phyloP scores from a whole-genome alignment of 1,284 basidiomycete genomes.

The Apiotrichum montevideense region DNA sequence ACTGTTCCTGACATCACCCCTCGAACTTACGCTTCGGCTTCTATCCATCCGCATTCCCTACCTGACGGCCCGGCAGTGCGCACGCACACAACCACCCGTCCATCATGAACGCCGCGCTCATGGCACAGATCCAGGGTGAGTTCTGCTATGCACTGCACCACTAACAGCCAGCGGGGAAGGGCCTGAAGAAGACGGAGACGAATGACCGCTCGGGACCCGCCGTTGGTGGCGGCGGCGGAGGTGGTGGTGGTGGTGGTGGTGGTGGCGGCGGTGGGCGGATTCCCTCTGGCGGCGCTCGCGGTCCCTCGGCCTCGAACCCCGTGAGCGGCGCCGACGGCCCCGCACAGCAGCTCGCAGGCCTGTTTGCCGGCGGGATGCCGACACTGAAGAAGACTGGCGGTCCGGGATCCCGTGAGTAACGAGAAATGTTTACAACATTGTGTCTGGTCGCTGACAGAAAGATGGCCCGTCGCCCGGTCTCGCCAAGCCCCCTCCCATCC shows the following conservation, averaged over 20 bases:
- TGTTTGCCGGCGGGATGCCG: slow-evolving; percentile 87
- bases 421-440: too few species aligned
- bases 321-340: slow-evolving; percentile 26
- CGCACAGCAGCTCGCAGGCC: slow-evolving; percentile 66
- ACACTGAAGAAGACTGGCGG: slow-evolving; percentile 69
- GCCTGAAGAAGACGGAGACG: slow-evolving; percentile 70
- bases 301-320: slow-evolving; percentile 12
- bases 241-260: slow-evolving; percentile 50
- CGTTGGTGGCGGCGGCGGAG: slow-evolving; percentile 50
- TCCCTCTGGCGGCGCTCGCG: slow-evolving; percentile 23
- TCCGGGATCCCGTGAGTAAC: too few species aligned
- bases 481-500: slow-evolving; percentile 24
- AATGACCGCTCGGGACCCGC: slow-evolving; percentile 71
- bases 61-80: background rate
- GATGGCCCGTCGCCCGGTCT: slow-evolving; percentile 16
- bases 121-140: slow-evolving; percentile 41
- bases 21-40: too few species aligned
- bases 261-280: slow-evolving; percentile 48
- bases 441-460: slow-evolving; percentile 1
- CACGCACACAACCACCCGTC: background rate
- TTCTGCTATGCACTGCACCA: background rate
- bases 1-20: too few species aligned
- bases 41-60: too few species aligned
- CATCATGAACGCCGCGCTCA: slow-evolving; percentile 40
- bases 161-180: slow-evolving; percentile 57